Conservation (phyloP, 106 monocot genomes). For the Dendrobium chrysotoxum region DNA sequence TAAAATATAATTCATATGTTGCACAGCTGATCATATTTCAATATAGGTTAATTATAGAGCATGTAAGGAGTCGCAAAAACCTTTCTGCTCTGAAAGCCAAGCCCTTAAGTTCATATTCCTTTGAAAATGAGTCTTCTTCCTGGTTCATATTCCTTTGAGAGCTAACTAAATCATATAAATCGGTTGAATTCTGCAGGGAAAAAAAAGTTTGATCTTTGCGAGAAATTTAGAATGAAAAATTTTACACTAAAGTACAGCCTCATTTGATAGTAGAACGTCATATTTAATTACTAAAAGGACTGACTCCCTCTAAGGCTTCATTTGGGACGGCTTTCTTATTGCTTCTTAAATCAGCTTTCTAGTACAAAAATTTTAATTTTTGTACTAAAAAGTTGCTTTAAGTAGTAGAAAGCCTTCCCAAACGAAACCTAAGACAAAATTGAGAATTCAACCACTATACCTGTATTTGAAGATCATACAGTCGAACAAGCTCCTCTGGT, state of each 20-base stretch:
- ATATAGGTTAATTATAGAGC: background rate
- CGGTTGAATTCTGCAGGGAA: slow-evolving; percentile 67
- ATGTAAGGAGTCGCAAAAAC: slow-evolving; percentile 21
- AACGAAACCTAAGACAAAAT: background rate
- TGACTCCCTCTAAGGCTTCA: background rate
- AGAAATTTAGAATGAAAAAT: slow-evolving; percentile 1
- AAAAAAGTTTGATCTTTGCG: background rate
- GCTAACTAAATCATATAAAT: slow-evolving; percentile 92
- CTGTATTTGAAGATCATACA: slow-evolving; percentile 97
- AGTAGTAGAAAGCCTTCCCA: too few relatives aligned
- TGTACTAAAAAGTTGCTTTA: too few relatives aligned
- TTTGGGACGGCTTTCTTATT: too few relatives aligned
- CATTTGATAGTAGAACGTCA: background rate
- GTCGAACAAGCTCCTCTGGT: slow-evolving; percentile 96
- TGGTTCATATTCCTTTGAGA: slow-evolving; percentile 79
- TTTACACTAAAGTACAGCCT: background rate
- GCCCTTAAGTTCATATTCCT: slow-evolving; percentile 71
- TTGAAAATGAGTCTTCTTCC: slow-evolving; percentile 69
- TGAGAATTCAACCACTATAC: slow-evolving; percentile 20
- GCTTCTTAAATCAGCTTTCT: too few relatives aligned
- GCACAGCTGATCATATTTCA: background rate
- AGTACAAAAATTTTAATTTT: too few relatives aligned
- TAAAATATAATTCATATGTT: background rate
- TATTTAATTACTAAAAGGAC: slow-evolving; percentile 2
- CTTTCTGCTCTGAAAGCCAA: slow-evolving; percentile 81